Evolutionary conservation across 2,329 filamentous ascomycete species (phyloP).

Genomic region (Alternaria hordeiaustralica): DNA sequence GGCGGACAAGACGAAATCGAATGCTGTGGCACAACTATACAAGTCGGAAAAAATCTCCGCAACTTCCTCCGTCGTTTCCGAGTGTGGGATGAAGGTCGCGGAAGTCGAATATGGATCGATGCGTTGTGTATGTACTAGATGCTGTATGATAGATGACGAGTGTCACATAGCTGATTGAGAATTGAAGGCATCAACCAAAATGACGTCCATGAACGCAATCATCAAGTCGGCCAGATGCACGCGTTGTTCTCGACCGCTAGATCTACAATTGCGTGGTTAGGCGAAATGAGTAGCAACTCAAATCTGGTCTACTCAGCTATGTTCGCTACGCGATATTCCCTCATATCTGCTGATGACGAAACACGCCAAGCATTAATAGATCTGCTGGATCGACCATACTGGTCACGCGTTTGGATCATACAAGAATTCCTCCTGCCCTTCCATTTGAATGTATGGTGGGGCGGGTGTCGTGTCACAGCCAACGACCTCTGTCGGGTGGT

Average conservation of each 20-base stretch:
- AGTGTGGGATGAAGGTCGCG: not conserved
- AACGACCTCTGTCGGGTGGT: not conserved
- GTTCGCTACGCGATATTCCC: too few species aligned
- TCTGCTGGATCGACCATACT: not conserved
- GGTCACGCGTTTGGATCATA: not conserved
- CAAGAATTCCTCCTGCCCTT: not conserved
- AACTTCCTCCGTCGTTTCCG: not conserved
- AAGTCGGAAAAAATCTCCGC: rapidly evolving
- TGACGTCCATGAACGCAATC: not conserved
- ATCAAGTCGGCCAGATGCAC: not conserved
- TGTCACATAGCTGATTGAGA: too few species aligned
- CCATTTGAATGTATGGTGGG: not conserved
- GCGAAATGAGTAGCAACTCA: rapidly evolving
- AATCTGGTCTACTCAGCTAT: not conserved
- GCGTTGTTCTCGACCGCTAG: rapidly evolving
- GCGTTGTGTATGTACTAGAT: not conserved
- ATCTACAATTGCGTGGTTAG: not conserved
- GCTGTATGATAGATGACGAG: too few species aligned
- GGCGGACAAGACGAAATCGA: not conserved
- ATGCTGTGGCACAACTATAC: not conserved
- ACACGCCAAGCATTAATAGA: not conserved
- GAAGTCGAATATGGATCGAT: not conserved
- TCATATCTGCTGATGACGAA: too few species aligned
- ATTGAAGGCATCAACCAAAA: not conserved
- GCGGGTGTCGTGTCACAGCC: not conserved